Evolutionary conservation across 371 early-diverging fungal genomes (phyloP).

Genomic region (Mortierella sp.): DNA sequence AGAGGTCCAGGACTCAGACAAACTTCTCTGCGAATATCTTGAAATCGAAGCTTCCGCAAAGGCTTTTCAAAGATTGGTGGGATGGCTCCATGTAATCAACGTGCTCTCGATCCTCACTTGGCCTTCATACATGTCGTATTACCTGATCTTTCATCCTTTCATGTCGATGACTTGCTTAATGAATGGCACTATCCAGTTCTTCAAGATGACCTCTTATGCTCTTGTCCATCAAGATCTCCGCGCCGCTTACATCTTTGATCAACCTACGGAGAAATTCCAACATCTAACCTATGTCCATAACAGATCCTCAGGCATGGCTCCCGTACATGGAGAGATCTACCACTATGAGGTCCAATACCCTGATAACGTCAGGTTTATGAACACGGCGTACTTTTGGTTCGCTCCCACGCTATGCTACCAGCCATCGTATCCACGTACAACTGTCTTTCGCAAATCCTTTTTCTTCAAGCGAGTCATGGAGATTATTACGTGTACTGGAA

Average conservation of each 20-base stretch:
- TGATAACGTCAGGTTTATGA: slow-evolving; percentile 74
- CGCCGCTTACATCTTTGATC: slow-evolving; percentile 55
- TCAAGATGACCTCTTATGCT: slow-evolving; percentile 86
- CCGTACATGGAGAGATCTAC: slow-evolving; percentile 55
- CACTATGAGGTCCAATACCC: slow-evolving; percentile 77
- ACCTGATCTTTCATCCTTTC: slow-evolving; percentile 79
- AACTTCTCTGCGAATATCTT: slow-evolving; percentile 7
- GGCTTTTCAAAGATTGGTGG: slow-evolving; percentile 17
- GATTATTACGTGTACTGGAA: slow-evolving; percentile 69
- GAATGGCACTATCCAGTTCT: slow-evolving; percentile 72
- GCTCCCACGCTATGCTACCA: slow-evolving; percentile 94
- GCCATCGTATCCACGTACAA: slow-evolving; percentile 84
- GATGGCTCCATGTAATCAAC: slow-evolving; percentile 68
- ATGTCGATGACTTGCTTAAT: slow-evolving; percentile 74
- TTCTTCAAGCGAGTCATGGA: slow-evolving; percentile 86
- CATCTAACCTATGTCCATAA: slow-evolving; percentile 36
- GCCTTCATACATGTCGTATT: slow-evolving; percentile 79
- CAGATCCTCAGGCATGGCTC: slow-evolving; percentile 37
- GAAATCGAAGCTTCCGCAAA: slow-evolving; percentile 15
- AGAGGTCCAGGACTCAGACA: slow-evolving; percentile 23
- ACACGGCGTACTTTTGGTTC: slow-evolving; percentile 83
- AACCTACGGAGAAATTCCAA: slow-evolving; percentile 22
- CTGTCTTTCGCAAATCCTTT: slow-evolving; percentile 77
- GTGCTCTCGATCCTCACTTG: slow-evolving; percentile 67
- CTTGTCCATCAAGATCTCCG: slow-evolving; percentile 80